Evolutionary conservation across 1,139 yeast species (phyloP).

Genomic region (Taphrina deformans): DNA sequence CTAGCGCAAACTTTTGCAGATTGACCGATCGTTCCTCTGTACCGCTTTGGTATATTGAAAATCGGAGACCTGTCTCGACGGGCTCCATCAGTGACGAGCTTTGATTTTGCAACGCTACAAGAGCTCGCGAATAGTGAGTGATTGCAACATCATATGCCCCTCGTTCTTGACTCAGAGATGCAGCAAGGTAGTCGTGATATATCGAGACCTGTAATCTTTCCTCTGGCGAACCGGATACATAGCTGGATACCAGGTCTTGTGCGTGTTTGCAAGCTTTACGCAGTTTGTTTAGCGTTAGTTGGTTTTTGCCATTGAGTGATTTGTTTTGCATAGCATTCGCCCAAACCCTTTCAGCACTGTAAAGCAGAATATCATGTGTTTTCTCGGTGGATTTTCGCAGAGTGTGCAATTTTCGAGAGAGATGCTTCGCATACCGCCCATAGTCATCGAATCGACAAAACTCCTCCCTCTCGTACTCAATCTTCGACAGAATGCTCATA

Average conservation of each 20-base stretch:
- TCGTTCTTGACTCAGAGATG: slow-evolving; percentile 13
- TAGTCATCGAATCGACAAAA: slow-evolving; percentile 31
- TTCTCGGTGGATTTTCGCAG: slow-evolving; percentile 1
- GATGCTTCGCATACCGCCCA: slow-evolving; percentile 25
- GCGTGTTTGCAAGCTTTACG: slow-evolving; percentile 24
- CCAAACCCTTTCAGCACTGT: slow-evolving; percentile 31
- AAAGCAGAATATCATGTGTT: slow-evolving; percentile 1
- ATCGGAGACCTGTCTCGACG: slow-evolving; percentile 28
- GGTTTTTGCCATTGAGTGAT: slow-evolving; percentile 2
- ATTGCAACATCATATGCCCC: slow-evolving; percentile 14
- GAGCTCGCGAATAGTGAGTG: slow-evolving; percentile 16
- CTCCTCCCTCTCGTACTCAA: slow-evolving; percentile 29
- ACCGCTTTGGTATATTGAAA: slow-evolving; percentile 10
- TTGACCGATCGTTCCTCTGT: slow-evolving; percentile 17
- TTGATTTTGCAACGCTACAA: slow-evolving; percentile 19
- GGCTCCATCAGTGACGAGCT: slow-evolving; percentile 13
- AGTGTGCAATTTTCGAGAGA: slow-evolving; percentile 23
- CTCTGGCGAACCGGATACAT: background rate
- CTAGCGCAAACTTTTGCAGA: slow-evolving; percentile 20
- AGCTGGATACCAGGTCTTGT: background rate
- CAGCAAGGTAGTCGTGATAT: slow-evolving; percentile 13
- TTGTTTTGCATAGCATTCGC: slow-evolving; percentile 25
- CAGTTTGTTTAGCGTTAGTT: slow-evolving; percentile 18
- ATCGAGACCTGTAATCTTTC: background rate
- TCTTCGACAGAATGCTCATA: slow-evolving; percentile 1